A percentile compares a stretch with the other conserved stretches of the same genome.
These are phyloP conservation scores for Xylariaceae sp. DNA, from an alignment of 2,329 filamentous ascomycete species.

Conservation along the genomic window DNA sequence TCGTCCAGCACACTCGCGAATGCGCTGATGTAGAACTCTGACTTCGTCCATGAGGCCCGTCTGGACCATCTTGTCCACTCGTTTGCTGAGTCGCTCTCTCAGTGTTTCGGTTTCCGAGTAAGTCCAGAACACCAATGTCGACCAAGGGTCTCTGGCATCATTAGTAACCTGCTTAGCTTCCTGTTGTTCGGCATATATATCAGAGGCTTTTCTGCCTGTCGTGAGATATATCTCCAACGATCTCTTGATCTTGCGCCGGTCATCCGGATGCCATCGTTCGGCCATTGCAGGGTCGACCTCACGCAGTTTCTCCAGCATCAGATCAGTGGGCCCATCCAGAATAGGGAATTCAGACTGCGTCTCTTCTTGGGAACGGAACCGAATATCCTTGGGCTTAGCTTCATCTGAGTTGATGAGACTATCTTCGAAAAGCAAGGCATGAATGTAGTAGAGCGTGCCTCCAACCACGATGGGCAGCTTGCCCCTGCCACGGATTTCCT, in stretches of 20 bases:
- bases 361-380: constrained; percentile 31
- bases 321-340: constrained; percentile 63
- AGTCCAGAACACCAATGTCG: constrained; percentile 78
- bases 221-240: constrained; percentile 86
- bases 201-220: constrained; percentile 75
- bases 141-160: constrained; percentile 36
- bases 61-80: constrained; percentile 80
- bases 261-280: constrained; percentile 87
- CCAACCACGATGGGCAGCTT: constrained; percentile 87
- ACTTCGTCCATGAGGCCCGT: constrained; percentile 47
- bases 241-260: constrained; percentile 80
- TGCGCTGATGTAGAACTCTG: constrained; percentile 40
- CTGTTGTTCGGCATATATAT: constrained; percentile 78
- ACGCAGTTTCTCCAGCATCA: constrained; percentile 65
- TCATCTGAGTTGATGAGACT: constrained; percentile 46
- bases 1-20: constrained; percentile 32
- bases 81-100: constrained; percentile 63
- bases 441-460: constrained; percentile 92
- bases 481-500: constrained; percentile 71
- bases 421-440: constrained; percentile 78
- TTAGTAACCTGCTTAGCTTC: constrained; percentile 29
- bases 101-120: constrained; percentile 67
- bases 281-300: constrained; percentile 89
- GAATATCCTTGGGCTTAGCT: constrained; percentile 34
- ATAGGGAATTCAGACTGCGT: constrained; percentile 57